Base-by-base conservation (phyloP, 2,329 filamentous ascomycete genomes). In the Alternaria sp. region DNA sequence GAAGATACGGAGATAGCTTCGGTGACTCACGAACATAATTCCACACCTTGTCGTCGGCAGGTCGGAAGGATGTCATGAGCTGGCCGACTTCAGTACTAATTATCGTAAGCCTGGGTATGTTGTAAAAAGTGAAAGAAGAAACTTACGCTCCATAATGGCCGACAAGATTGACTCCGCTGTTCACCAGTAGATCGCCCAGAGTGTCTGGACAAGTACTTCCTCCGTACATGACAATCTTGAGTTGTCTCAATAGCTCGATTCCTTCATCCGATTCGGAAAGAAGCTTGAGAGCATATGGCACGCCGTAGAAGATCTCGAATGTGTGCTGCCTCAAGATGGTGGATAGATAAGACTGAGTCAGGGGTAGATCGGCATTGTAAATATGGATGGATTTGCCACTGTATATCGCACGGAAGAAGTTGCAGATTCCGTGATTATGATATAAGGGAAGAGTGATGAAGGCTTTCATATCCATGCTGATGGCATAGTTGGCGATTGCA, bases 261-360 rank as follows among this genome's bases (percentile, higher is more conserved):
- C 88, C 89, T 25, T 84, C 81, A 0, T 84, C 78, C 0, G 83
- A 83, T 71, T 91, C 89, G 0, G 85, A 83, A 3, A 91, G 80
- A 0, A 91, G 76, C 68, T 90, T 90, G 14, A 91, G 75, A 0
- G 86, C 85, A 65, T 90, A 91, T 0, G 89, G 89, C 0, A 91
- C 89, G 2, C 82, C 84, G 57, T 89, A 85, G 46, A 90, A 85
- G n/a, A 86, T 85, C 61, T 89, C 82, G 3, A 83, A 81, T 4
- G 80, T 48, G 50, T 70, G 64, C 22, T 66, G 53, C 4, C 59
- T 54, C 12, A 73, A 40, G 5, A 70, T 69, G 1, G 50, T 63
- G 14, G 62, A 65, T 4, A 72, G 51, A 41, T 68, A 58, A 16
- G 51, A 52, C 51, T 65, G 63, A 14, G 71, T 72, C 12, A 72